Evolutionary conservation across 352 stramenopile species (phyloP), one percentile per base, ranked within the genome.

Genomic region (Pseudoperonospora humuli): DNA sequence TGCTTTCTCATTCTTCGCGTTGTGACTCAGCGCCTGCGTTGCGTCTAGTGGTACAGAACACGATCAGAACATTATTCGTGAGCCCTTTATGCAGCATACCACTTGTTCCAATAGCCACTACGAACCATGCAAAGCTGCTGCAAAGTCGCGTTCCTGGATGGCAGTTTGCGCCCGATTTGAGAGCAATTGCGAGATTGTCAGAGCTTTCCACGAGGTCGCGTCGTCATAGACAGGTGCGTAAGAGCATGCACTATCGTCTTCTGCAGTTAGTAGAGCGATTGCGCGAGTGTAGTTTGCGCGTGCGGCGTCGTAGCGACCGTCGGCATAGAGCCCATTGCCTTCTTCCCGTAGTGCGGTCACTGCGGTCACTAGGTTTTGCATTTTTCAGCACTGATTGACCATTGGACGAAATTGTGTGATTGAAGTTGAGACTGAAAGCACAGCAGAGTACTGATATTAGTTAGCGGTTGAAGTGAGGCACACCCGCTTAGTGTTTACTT

Each of bases 121-220:
- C 51, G 20, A 18, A 86, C 74, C 71, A 37, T 71, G 53, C 32
- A 87, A 42, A 7, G 78, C 78, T 0, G 64, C 59, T 2, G 64
- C 73, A 50, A 85, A 90, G 50, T 80, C 61, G 45, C 78, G 75
- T 50, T 90, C 68, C 45, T 90, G 78, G 46, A 85, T 76, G 35
- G 59, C 61, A 1, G 73, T 84, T 36, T 84, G 77, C 24, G 75
- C 72, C 26, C 73, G 69, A 50, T 90, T 90, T 0, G 77, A 76
- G 38, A 58, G 55, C 50, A 86, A 49, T 53, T 77, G 60, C 21
- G 70, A 61, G 32, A 59, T 34, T 27, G 58, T 50, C 25, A 55
- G 31, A 34, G 54, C 19, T 20, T 54, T 32, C 46, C 53, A 62
- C 5, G 47, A 57, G 35, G 10, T 29, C 29, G 7, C 19, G 10